Evolutionary conservation across 192 early-diverging fungal species (phyloP).

Genomic region (Coemansia sp.): DNA sequence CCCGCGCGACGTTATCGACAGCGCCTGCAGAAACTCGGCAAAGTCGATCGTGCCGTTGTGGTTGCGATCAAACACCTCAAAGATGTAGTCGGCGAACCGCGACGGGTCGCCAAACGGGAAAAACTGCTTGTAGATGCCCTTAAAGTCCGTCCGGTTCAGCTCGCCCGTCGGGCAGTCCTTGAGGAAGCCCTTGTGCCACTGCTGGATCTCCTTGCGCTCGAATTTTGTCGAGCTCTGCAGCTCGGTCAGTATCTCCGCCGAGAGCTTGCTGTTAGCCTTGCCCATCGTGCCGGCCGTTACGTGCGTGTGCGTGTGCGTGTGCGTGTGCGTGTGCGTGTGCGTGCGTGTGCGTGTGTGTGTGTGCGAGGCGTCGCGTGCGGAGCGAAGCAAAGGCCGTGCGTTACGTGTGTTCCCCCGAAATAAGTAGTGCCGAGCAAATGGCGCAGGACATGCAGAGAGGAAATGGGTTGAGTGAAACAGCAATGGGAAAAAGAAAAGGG

Average conservation of each 20-base stretch:
- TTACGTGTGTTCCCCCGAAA: too few species aligned
- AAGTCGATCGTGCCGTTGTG: slow-evolving; percentile 89
- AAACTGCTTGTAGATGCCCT: slow-evolving; percentile 92
- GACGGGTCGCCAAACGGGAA: slow-evolving; percentile 96
- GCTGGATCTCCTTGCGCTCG: slow-evolving; percentile 91
- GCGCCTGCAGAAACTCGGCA: slow-evolving; percentile 84
- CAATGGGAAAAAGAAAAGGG: too few species aligned
- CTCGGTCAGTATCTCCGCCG: slow-evolving; percentile 70
- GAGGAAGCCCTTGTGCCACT: slow-evolving; percentile 96
- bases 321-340: too few species aligned
- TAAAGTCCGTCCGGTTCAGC: slow-evolving; percentile 81
- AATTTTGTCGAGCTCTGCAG: slow-evolving; percentile 79
- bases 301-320: too few species aligned
- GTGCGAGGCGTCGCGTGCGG: too few species aligned
- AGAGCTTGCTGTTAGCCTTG: slow-evolving; percentile 81
- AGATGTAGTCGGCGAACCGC: slow-evolving; percentile 85
- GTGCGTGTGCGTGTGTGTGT: too few species aligned
- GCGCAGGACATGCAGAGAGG: too few species aligned
- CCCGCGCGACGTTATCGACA: slow-evolving; percentile 82
- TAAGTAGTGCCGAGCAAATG: too few species aligned
- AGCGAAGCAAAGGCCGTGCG: too few species aligned
- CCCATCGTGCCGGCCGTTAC: slow-evolving; percentile 74
- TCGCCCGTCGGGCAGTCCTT: slow-evolving; percentile 87
- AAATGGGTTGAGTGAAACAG: too few species aligned
- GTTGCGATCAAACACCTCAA: slow-evolving; percentile 88